Evolutionary conservation across 305 asterid species (phyloP).

Genomic region (Solanum aculeatissimum): DNA sequence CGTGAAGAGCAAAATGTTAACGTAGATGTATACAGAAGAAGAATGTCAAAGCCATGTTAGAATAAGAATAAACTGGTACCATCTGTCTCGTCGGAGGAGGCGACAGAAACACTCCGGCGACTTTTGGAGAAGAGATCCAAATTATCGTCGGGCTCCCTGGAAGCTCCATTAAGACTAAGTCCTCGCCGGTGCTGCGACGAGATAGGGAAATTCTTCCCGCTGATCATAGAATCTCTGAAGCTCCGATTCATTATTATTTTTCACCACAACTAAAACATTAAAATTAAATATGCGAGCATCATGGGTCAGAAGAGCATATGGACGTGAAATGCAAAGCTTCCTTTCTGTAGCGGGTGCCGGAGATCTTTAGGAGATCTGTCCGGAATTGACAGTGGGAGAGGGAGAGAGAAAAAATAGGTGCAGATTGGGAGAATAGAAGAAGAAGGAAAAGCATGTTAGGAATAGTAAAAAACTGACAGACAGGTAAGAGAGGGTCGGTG

Average conservation of each 20-base stretch:
- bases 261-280: neutral
- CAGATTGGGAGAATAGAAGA: neutral
- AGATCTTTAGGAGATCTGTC: neutral
- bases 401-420: neutral
- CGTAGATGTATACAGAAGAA: neutral
- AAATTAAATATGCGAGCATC: neutral
- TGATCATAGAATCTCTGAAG: constrained; percentile 43
- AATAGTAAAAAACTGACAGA: neutral
- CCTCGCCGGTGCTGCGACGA: constrained; percentile 57
- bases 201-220: constrained; percentile 30
- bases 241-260: constrained; percentile 39
- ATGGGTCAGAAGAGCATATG: neutral
- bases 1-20: neutral
- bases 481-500: neutral
- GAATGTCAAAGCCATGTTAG: neutral
- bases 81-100: constrained; percentile 51
- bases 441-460: neutral
- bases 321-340: neutral
- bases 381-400: neutral
- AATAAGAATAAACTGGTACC: constrained; percentile 19
- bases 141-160: constrained; percentile 27
- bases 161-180: constrained; percentile 34
- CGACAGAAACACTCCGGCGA: constrained; percentile 60
- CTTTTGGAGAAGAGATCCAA: constrained; percentile 85
- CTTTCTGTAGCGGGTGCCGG: neutral